Conservation (phyloP, 2,329 filamentous ascomycete genomes). For the Sclerotinia sclerotiorum region DNA sequence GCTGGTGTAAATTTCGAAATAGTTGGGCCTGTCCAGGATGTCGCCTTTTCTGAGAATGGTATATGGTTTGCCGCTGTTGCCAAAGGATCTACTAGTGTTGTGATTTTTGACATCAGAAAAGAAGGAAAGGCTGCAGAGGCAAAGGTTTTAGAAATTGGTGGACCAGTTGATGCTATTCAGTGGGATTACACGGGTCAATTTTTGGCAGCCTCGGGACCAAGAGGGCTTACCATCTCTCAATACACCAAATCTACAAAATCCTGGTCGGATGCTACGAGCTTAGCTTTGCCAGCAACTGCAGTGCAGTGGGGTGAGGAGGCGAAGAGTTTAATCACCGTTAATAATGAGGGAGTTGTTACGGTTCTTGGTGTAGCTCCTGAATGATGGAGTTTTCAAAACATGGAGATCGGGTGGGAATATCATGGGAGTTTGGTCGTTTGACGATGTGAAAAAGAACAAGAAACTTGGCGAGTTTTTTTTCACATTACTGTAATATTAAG, state of each 20-base stretch:
- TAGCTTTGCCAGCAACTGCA: slow-evolving; percentile 69
- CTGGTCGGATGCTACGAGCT: slow-evolving; percentile 84
- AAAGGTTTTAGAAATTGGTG: slow-evolving; percentile 84
- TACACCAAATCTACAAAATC: slow-evolving; percentile 84
- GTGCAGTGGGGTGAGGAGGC: slow-evolving; percentile 77
- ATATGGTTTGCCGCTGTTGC: slow-evolving; percentile 88
- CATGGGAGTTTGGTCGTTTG: slow-evolving; percentile 21
- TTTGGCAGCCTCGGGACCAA: slow-evolving; percentile 76
- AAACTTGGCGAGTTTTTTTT: not conserved
- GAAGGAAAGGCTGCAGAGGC: slow-evolving; percentile 76
- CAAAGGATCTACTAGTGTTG: slow-evolving; percentile 73
- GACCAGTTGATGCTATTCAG: slow-evolving; percentile 69
- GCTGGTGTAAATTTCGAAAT: slow-evolving; percentile 69
- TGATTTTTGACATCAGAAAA: slow-evolving; percentile 90
- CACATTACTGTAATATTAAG: slow-evolving; percentile 19
- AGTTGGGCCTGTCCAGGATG: slow-evolving; percentile 67
- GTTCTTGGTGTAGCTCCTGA: slow-evolving; percentile 52
- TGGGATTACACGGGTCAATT: slow-evolving; percentile 98
- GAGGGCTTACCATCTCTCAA: slow-evolving; percentile 82
- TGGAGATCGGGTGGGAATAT: slow-evolving; percentile 10
- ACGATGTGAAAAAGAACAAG: slow-evolving; percentile 14
- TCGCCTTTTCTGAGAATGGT: slow-evolving; percentile 94
- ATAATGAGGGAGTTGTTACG: slow-evolving; percentile 71
- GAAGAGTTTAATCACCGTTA: slow-evolving; percentile 72
- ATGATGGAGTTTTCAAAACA: not conserved